Evolutionary conservation across 768 basidiomycete species (phyloP), one percentile per base, ranked within the genome.

Genomic region (Phylloporus sp.): DNA sequence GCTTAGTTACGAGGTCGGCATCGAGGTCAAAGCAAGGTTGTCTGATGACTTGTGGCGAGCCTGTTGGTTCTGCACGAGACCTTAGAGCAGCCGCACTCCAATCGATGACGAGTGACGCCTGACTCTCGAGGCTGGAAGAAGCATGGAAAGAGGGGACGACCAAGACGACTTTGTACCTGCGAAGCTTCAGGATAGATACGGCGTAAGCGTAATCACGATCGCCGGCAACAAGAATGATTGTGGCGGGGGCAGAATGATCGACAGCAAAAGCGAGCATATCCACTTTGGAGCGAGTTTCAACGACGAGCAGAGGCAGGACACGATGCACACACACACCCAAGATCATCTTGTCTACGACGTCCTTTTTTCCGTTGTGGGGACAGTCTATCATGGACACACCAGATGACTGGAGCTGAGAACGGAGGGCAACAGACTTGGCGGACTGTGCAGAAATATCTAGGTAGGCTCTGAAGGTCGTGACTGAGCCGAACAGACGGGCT

Each of bases 241-340:
- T 82, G 22, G 74, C 57, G 47, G 76, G 74, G 3, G 73, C 47
- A 4, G 73, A 66, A 52, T 77, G 74, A 64, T 86, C 84, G 56
- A 82, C 75, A n/a, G 79, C 82, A 59, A 79, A 76, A 7, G 77
- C 70, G 46, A 86, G 65, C 72, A 86, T 79, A 56, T 86, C 85
- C 38, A 81, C 84, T 84, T 59, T 9, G 22, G 18, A 35, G 38
- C 29, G 34, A 40, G 28, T 32, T 31, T 53, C 20, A 50, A 47
- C 36, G 33, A 28, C 20, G 14, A 40, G 36, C 4, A 18, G 33
- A 43, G 21, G 49, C 15, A 22, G 0, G 21, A 40, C 21, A 20
- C 14, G 41, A 38, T 35, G 28, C 9, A 15, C 33, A 50, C 33
- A 50, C 67, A 37, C 46, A 71, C 75, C 62, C 26, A 79, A 63